Conservation (phyloP, 1,139 yeast species). For the Nakaseomyces kungkrabaensis region DNA sequence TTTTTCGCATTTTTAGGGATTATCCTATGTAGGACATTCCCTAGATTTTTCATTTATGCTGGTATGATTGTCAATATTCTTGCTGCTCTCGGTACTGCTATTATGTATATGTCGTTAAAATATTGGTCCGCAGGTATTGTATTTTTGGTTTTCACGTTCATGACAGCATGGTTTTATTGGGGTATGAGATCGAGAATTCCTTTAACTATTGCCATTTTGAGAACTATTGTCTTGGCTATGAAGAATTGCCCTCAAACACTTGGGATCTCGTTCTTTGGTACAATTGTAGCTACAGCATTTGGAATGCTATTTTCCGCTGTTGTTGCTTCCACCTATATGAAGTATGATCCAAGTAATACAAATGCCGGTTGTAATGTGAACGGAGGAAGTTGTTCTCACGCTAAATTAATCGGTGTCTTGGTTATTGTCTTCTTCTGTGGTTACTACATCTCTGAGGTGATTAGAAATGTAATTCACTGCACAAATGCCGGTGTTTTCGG, state of each 20-base stretch:
- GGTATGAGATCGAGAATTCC: slow-evolving; percentile 59
- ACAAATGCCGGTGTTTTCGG: slow-evolving; percentile 83
- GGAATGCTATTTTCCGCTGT: slow-evolving; percentile 56
- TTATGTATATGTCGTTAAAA: slow-evolving; percentile 52
- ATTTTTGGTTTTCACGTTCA: slow-evolving; percentile 50
- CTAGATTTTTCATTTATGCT: slow-evolving; percentile 57
- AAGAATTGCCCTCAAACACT: slow-evolving; percentile 60
- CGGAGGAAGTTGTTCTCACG: slow-evolving; percentile 60
- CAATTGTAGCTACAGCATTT: slow-evolving; percentile 54
- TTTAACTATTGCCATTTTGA: slow-evolving; percentile 63
- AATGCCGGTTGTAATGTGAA: slow-evolving; percentile 42
- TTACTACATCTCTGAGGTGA: slow-evolving; percentile 74
- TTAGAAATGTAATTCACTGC: slow-evolving; percentile 75
- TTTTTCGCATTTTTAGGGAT: slow-evolving; percentile 50
- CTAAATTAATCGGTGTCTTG: slow-evolving; percentile 55
- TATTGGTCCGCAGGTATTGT: slow-evolving; percentile 78
- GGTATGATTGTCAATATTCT: slow-evolving; percentile 61
- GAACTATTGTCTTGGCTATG: slow-evolving; percentile 68
- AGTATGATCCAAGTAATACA: slow-evolving; percentile 44
- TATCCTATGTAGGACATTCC: slow-evolving; percentile 51
- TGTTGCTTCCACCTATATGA: slow-evolving; percentile 66
- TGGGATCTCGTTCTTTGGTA: slow-evolving; percentile 53
- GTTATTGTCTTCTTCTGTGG: slow-evolving; percentile 78
- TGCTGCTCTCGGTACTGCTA: slow-evolving; percentile 65
- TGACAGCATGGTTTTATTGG: slow-evolving; percentile 70